Evolutionary conservation across 768 basidiomycete species (phyloP), one percentile per base, ranked within the genome.

Genomic region (Auricularia sp.): DNA sequence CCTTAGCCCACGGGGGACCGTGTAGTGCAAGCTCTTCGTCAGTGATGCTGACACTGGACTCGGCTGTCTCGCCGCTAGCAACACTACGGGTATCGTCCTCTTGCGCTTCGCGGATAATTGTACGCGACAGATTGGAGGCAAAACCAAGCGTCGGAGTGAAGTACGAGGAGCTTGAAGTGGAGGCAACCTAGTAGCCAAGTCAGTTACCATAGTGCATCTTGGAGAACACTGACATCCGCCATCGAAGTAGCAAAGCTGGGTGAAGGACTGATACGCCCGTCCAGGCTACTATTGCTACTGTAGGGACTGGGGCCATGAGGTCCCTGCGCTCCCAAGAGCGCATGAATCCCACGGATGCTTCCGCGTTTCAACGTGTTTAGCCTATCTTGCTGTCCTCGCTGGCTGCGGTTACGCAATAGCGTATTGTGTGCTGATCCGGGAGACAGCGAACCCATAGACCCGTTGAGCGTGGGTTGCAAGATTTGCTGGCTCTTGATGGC

Each of bases 1-100:
- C 97, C 75, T 99, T 99, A 0, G 97, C 97, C 96, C 96, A 99
- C 0, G 97, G 97, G 4, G 97, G 87, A 16, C 97, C 97, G 16
- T 97, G 85, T 44, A 98, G 79, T 1, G 96, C 96, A 13, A 99
- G 81, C 76, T 97, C 94, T 75, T 98, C 97, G 70, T 98, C 96
- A 6, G 90, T 86, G 66, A 98, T 92, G 62, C 92, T 93, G 69
- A 91, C 88, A 39, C 82, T 85, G 1, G 88, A 90, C 34, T 88
- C 87, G 35, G 73, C 76, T 3, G 90, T 85, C 45, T 80, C 83
- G 21, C 81, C 81, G 72, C 88, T 92, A 42, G 80, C 78, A 24
- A 84, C 71, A 68, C 90, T 92, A 62, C 83, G 84, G 64, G 84
- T 82, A 69, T 95, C 92, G 69, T 93, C 92, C 75, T 98, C 95